Conservation (phyloP, 1,284 basidiomycete genomes). For the Fomitopsis schrenkii region DNA sequence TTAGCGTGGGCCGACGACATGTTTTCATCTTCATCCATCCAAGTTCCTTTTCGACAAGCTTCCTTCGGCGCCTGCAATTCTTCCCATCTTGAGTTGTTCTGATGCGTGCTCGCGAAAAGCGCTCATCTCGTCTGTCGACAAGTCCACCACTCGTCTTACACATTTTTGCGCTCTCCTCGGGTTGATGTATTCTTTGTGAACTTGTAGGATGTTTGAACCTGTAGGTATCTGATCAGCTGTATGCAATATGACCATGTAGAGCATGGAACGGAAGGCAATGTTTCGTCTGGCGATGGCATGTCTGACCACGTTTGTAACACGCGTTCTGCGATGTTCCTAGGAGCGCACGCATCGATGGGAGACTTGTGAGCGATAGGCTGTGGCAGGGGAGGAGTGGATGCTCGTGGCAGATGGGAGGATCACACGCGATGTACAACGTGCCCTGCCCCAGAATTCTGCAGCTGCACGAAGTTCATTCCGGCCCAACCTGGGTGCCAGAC, state of each 20-base stretch:
- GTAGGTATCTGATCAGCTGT: background rate
- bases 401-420: background rate
- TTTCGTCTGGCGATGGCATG: background rate
- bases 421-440: constrained; percentile 1
- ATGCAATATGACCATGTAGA: background rate
- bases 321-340: background rate
- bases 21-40: constrained; percentile 70
- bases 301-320: background rate
- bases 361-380: background rate
- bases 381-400: background rate
- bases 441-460: background rate
- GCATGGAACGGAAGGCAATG: background rate
- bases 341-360: background rate
- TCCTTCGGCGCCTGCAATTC: background rate
- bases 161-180: background rate
- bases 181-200: background rate
- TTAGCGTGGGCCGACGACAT: constrained; percentile 28
- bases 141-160: background rate
- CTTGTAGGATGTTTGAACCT: background rate
- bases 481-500: background rate
- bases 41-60: constrained; percentile 36
- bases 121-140: background rate
- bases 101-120: background rate
- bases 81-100: background rate
- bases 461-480: background rate